These are phyloP conservation scores for Trypanosoma vivax DNA, from an alignment of 208 protist genomes.

Conservation along the genomic window DNA sequence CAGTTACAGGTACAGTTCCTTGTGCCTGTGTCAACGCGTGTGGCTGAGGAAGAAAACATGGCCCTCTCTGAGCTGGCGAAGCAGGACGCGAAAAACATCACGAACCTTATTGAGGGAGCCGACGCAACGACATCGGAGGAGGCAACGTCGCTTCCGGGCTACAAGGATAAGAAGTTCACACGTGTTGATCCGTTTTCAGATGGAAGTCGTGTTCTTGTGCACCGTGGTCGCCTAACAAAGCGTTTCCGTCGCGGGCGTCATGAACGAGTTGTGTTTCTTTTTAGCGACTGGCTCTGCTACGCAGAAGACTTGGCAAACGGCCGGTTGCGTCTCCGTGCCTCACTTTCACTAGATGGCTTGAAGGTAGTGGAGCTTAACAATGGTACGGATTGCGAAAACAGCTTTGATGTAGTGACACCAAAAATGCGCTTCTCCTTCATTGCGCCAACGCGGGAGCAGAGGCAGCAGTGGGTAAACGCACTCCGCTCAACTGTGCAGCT, in stretches of 20 bases:
- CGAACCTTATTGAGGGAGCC: slow-evolving; percentile 45
- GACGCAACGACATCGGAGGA: background rate
- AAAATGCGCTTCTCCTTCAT: slow-evolving; percentile 49
- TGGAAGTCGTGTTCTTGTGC: slow-evolving; percentile 45
- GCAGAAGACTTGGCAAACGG: slow-evolving; percentile 68
- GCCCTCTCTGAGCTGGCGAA: slow-evolving; percentile 52
- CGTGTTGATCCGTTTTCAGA: slow-evolving; percentile 7
- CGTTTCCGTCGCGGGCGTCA: slow-evolving; percentile 53
- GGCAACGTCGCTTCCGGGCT: background rate
- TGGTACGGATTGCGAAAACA: slow-evolving; percentile 24
- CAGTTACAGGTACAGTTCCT: slow-evolving; percentile 47
- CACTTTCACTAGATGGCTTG: slow-evolving; percentile 42
- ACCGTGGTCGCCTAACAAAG: slow-evolving; percentile 67
- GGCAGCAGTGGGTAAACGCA: slow-evolving; percentile 67
- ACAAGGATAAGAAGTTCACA: slow-evolving; percentile 8
- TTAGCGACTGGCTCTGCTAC: slow-evolving; percentile 78
- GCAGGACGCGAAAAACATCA: slow-evolving; percentile 48
- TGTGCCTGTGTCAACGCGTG: slow-evolving; percentile 26
- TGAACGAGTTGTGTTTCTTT: slow-evolving; percentile 74
- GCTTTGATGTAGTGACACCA: slow-evolving; percentile 55
- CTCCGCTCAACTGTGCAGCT: slow-evolving; percentile 42
- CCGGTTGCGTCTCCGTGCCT: slow-evolving; percentile 55
- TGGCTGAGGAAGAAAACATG: slow-evolving; percentile 48
- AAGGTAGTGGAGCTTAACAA: slow-evolving; percentile 44
- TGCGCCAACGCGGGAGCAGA: slow-evolving; percentile 56